phyloP scores from a whole-genome alignment of 2,329 filamentous ascomycete species.

The Ascosphaera pollenicola region DNA sequence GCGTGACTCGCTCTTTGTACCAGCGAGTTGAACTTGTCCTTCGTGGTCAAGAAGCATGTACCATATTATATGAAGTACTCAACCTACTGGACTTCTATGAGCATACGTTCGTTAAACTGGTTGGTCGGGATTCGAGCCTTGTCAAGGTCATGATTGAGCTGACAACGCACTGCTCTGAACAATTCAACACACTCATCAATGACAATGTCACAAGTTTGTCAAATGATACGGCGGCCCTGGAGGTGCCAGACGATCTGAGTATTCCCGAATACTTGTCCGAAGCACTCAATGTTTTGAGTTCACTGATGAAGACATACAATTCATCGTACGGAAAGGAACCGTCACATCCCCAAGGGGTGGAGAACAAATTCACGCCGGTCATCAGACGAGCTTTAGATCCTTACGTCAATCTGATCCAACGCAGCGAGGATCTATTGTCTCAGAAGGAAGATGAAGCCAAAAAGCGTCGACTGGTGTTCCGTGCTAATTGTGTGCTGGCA shows the following conservation, averaged over 20 bases:
- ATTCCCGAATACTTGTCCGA: constrained; percentile 64
- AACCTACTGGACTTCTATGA: constrained; percentile 82
- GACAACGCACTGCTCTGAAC: constrained; percentile 54
- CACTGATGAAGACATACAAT: constrained; percentile 71
- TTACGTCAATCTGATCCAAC: constrained; percentile 45
- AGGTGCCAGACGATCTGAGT: constrained; percentile 48
- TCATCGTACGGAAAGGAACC: constrained; percentile 38
- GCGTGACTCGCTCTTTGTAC: constrained; percentile 62
- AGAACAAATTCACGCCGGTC: constrained; percentile 51
- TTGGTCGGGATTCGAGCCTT: constrained; percentile 46
- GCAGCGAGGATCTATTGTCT: constrained; percentile 24
- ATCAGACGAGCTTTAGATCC: constrained; percentile 66
- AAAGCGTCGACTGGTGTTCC: constrained; percentile 16
- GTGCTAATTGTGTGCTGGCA: constrained; percentile 24
- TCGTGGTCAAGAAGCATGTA: constrained; percentile 75
- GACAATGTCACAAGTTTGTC: constrained; percentile 46
- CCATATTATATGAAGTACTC: constrained; percentile 70
- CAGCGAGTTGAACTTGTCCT: constrained; percentile 83
- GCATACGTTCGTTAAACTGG: constrained; percentile 58
- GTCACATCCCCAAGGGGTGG: constrained; percentile 31
- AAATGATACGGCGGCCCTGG: constrained; percentile 48
- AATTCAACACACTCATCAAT: constrained; percentile 61
- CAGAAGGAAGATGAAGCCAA: constrained; percentile 21
- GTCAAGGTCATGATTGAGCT: constrained; percentile 46
- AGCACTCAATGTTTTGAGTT: constrained; percentile 52